phyloP scores from a whole-genome alignment of 2,329 filamentous ascomycete genomes.

The Talaromyces islandicus region DNA sequence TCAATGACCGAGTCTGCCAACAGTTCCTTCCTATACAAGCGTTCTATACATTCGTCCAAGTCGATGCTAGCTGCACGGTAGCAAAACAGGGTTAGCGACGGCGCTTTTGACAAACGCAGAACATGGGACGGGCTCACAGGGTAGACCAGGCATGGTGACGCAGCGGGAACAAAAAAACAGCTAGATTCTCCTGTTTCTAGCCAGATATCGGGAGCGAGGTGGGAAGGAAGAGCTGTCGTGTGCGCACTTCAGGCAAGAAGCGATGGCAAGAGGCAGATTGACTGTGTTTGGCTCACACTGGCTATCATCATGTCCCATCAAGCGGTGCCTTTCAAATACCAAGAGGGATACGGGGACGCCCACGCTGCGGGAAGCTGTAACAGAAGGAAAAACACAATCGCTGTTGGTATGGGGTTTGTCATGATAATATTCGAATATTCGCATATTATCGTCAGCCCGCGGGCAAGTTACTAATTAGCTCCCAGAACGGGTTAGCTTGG shows the following conservation, averaged over 20 bases:
- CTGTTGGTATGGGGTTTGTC: not conserved
- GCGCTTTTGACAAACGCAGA: not conserved
- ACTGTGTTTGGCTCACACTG: not conserved
- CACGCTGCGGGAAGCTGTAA: not conserved
- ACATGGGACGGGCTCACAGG: constrained; percentile 26
- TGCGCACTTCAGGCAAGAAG: constrained; percentile 8
- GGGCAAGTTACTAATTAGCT: not conserved
- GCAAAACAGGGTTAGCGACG: not conserved
- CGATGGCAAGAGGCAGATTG: not conserved
- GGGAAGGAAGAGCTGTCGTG: constrained; percentile 5
- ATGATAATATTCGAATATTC: not conserved
- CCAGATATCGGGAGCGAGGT: not conserved
- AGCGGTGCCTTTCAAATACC: not conserved
- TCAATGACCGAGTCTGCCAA: constrained; percentile 97
- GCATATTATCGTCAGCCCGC: not conserved
- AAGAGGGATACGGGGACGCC: not conserved
- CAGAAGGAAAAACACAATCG: not conserved
- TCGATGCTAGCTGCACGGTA: constrained; percentile 75
- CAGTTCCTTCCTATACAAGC: constrained; percentile 94
- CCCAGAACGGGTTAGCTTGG: not conserved
- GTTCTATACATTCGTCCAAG: constrained; percentile 95
- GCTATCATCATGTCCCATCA: constrained; percentile 7
- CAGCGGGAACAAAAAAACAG: not conserved
- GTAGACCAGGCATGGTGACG: constrained; percentile 40
- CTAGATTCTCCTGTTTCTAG: not conserved